phyloP scores from a whole-genome alignment of 176 grass and related monocot genomes.

The Carex scoparia region DNA sequence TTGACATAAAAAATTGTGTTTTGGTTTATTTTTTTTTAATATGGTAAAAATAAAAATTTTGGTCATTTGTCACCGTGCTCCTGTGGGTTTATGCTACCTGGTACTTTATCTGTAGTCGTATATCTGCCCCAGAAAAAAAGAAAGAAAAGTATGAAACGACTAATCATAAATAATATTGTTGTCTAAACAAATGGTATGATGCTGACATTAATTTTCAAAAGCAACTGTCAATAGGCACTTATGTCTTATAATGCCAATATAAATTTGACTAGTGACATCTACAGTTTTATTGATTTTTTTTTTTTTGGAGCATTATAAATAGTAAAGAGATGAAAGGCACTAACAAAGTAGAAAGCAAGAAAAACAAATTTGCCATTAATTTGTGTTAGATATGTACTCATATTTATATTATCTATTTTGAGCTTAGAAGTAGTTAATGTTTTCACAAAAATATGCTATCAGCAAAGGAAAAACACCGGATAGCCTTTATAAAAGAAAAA shows the following conservation, averaged over 20 bases:
- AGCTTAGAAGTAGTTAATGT: too few relatives aligned
- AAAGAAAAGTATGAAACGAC: background rate
- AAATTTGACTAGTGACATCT: background rate
- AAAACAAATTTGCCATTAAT: background rate
- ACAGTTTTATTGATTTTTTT: background rate
- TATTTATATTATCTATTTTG: too few relatives aligned
- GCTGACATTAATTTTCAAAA: slow-evolving; percentile 2
- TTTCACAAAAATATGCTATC: background rate
- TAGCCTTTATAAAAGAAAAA: background rate
- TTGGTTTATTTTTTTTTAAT: too few relatives aligned
- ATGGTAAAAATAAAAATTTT: too few relatives aligned
- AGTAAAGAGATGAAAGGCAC: background rate
- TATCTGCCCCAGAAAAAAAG: background rate
- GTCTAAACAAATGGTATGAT: background rate
- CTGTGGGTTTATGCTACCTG: background rate
- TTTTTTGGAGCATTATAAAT: background rate
- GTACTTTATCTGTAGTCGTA: background rate
- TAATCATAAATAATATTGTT: background rate
- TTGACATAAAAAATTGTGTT: too few relatives aligned
- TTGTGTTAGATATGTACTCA: background rate
- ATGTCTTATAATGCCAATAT: background rate
- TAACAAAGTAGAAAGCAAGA: background rate
- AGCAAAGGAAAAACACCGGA: too few relatives aligned
- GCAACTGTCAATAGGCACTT: background rate
- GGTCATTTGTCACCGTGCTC: background rate